phyloP scores from a whole-genome alignment of 1,139 yeast species.

The Blastobotrys apis region DNA sequence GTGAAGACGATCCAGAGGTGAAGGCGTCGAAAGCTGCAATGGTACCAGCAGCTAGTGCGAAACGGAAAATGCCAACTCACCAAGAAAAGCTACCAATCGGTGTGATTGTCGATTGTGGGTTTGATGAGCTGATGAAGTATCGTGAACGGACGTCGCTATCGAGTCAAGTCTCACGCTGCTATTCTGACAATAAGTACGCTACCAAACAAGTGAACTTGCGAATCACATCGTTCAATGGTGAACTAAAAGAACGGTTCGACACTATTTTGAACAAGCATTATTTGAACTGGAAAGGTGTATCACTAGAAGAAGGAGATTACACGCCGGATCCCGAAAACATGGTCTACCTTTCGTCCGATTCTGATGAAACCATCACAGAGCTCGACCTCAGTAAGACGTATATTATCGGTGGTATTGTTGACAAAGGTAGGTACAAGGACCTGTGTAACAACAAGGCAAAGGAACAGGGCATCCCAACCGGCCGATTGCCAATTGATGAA shows the following conservation, averaged over 20 bases:
- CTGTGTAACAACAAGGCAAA: conserved; percentile 81
- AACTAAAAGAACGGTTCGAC: conserved; percentile 65
- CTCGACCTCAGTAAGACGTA: conserved; percentile 70
- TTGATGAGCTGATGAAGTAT: conserved; percentile 84
- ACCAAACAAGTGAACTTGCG: conserved; percentile 54
- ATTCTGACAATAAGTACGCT: conserved; percentile 69
- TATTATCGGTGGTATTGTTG: conserved; percentile 93
- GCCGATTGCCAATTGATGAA: conserved; percentile 82
- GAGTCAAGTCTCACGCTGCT: conserved; percentile 75
- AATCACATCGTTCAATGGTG: conserved; percentile 63
- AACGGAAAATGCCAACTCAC: conserved; percentile 9
- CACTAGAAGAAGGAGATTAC: conserved; percentile 48
- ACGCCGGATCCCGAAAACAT: conserved; percentile 32
- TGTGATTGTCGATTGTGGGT: conserved; percentile 78
- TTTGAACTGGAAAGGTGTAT: conserved; percentile 61
- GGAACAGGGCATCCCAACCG: conserved; percentile 64
- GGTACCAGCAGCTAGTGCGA: neutral
- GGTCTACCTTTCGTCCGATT: conserved; percentile 83
- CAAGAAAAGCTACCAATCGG: conserved; percentile 19
- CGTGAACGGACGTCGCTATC: conserved; percentile 70
- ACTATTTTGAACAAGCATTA: conserved; percentile 53
- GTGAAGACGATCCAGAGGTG: conserved; percentile 5
- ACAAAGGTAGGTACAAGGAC: conserved; percentile 83
- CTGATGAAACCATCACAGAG: conserved; percentile 59
- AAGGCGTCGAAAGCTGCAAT: neutral